Percentiles rank a stretch among this genome's conserved stretches.
phyloP scores from a whole-genome alignment of 257 asterid species.

The Salvia miltiorrhiza region DNA sequence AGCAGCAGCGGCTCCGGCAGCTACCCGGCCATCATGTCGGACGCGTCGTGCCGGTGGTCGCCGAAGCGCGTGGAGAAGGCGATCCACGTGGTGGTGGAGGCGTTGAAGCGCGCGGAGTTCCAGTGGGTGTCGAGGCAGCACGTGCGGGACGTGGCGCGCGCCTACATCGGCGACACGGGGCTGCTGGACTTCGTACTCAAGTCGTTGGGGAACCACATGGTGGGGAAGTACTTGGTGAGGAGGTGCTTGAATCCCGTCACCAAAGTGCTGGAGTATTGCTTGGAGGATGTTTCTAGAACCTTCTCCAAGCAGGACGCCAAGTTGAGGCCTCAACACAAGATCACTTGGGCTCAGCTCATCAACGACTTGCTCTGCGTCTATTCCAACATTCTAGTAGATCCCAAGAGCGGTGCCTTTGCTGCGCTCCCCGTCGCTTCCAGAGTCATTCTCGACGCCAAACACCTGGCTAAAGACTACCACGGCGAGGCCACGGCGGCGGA shows the following conservation, averaged over 20 bases:
- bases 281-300: constrained; percentile 70
- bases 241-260: constrained; percentile 89
- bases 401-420: constrained; percentile 26
- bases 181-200: constrained; percentile 87
- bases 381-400: constrained; percentile 39
- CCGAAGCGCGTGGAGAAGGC: constrained; percentile 95
- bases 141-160: constrained; percentile 81
- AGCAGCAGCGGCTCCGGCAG: constrained; percentile 32
- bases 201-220: constrained; percentile 88
- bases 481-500: constrained; percentile 11
- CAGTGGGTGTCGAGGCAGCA: constrained; percentile 93
- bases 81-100: constrained; percentile 81
- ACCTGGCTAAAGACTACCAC: constrained; percentile 50
- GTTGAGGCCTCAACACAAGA: constrained; percentile 36
- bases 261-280: constrained; percentile 79
- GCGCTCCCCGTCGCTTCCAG: constrained; percentile 57
- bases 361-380: constrained; percentile 61
- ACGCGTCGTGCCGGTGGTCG: constrained; percentile 90
- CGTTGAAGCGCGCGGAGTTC: constrained; percentile 65
- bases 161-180: constrained; percentile 91
- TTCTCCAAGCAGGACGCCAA: constrained; percentile 49
- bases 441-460: constrained; percentile 67
- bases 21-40: constrained; percentile 64
- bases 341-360: constrained; percentile 65
- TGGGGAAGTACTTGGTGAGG: constrained; percentile 80